Base-by-base conservation (phyloP, 2,329 filamentous ascomycete genomes). In the Polytolypa hystricis region DNA sequence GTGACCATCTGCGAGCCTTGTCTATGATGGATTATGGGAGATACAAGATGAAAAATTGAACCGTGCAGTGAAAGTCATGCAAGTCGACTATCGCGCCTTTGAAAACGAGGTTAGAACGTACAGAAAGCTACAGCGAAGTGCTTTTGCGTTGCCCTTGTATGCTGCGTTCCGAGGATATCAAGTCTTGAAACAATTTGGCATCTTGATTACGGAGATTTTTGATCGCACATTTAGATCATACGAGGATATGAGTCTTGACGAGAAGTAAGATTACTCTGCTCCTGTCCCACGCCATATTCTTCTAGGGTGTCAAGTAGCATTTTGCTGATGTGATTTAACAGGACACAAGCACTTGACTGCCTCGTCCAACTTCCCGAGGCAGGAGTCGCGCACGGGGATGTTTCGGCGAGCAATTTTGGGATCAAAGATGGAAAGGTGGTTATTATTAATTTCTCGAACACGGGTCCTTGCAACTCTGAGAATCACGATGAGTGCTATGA, bases 341-440 rank as follows among this genome's bases (percentile, higher is more conserved):
- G 27, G n/a, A 8, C 15, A 7, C 28, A 30, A 17, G 12, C 28
- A 10, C 28, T 30, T 15, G 28, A 14, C 15, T 30, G 28, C 12
- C 28, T 30, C 18, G 28, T 16, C 15, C 28, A 30, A 17, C 28
- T 30, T 14, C 28, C 15, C 18, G 28, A 30, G 15, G 28, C 12
- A 17, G 28, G 28, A 17, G 15, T 16, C 18, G 14, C 15, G 14
- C 28, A 30, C 5, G 28, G 12, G 18, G 28, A 30, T 30, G 12
- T 30, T 17, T 16, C 8, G 28, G 28, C 28, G 28, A 30, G 28
- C 18, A 30, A 30, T 30, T 30, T 30, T 30, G 28, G 28, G 18
- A 14, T 30, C 18, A 4, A 17, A 14, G 18, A 30, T 11, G 28
- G 28, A 14, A 15, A 30, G 18, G 12, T 30, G 14, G n/a, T 5